These are phyloP conservation scores for Sugiyamaella boreocaroliniensis DNA, from an alignment of 805 yeast species.

Conservation along the genomic window DNA sequence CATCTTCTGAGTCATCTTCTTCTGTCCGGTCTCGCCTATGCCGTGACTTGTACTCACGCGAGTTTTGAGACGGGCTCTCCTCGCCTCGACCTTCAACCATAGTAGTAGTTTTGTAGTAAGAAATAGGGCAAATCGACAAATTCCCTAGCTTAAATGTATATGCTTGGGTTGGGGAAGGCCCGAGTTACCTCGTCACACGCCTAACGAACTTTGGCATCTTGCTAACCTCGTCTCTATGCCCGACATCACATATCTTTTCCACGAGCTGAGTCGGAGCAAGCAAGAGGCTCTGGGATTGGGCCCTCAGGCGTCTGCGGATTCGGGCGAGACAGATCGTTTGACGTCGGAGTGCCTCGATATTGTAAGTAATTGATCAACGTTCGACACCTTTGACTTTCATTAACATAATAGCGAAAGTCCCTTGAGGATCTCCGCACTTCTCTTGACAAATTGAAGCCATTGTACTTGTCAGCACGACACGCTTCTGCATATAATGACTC, in stretches of 20 bases:
- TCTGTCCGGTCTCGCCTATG: background rate
- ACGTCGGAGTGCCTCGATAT: conserved; percentile 24
- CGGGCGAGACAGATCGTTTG: conserved; percentile 20
- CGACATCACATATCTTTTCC: conserved; percentile 15
- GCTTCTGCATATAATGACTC: conserved; percentile 13
- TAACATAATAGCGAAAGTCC: background rate
- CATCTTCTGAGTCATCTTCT: background rate
- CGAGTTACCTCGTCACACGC: too few relatives aligned
- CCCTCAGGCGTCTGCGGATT: background rate
- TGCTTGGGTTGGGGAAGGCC: background rate
- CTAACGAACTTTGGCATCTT: too few relatives aligned
- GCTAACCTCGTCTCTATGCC: background rate
- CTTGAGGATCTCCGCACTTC: conserved; percentile 18
- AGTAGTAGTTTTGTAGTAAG: background rate
- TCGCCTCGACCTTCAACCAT: background rate
- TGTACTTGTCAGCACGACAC: conserved; percentile 26
- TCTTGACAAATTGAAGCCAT: conserved; percentile 24
- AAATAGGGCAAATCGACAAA: background rate
- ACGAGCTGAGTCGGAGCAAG: conserved; percentile 16
- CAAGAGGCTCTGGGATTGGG: conserved; percentile 10
- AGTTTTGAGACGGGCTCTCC: background rate
- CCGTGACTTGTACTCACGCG: background rate
- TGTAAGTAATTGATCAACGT: conserved; percentile 7
- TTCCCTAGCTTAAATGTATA: background rate
- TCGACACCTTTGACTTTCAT: background rate